phyloP scores from a whole-genome alignment of 169 alveolate species.

The Perkinsus olseni region DNA sequence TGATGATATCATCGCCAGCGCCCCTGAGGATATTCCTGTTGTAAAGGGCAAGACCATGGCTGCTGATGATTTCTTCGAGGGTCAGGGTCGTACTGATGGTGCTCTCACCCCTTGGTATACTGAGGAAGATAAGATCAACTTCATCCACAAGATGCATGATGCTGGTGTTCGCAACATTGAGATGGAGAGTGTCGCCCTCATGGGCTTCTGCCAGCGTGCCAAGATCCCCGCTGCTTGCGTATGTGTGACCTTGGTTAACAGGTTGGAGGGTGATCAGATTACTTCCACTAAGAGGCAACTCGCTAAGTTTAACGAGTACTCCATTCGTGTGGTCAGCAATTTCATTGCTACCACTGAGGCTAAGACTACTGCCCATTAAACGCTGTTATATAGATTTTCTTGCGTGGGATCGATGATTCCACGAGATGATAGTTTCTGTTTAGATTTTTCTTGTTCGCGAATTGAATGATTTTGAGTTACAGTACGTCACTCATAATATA shows the following conservation, averaged over 20 bases:
- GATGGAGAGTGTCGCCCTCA: neutral
- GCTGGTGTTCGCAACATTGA: neutral
- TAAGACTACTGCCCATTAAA: neutral
- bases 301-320: neutral
- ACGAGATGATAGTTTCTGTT: neutral
- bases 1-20: too few relatives aligned
- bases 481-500: too few relatives aligned
- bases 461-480: too few relatives aligned
- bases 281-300: neutral
- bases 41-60: neutral
- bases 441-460: neutral
- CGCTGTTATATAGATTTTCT: too few relatives aligned
- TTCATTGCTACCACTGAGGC: neutral
- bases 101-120: neutral
- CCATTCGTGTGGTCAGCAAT: neutral
- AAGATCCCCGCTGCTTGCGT: neutral
- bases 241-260: neutral
- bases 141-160: neutral
- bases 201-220: slow-evolving; percentile 4
- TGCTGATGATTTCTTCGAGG: slow-evolving; percentile 1
- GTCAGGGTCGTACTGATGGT: neutral
- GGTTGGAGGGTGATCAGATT: neutral
- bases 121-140: neutral
- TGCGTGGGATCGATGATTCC: too few relatives aligned
- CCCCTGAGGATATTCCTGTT: neutral